phyloP scores from a whole-genome alignment of 2,329 filamentous ascomycete species.

The Cadophora sp. region DNA sequence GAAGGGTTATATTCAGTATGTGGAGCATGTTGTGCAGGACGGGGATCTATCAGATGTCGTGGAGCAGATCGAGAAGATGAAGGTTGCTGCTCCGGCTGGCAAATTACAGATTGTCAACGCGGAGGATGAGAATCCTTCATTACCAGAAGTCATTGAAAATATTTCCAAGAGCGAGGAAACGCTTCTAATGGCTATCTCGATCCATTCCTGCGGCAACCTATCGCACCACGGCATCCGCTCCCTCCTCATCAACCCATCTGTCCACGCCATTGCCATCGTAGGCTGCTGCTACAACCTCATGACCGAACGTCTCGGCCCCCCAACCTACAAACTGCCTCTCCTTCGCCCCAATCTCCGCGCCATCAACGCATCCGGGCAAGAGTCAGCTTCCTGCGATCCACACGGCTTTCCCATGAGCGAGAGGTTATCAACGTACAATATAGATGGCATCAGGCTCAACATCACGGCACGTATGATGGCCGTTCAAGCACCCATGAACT shows the following conservation, averaged over 20 bases:
- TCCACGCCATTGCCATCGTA: slow-evolving; percentile 91
- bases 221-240: slow-evolving; percentile 92
- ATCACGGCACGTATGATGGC: slow-evolving; percentile 99
- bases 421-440: slow-evolving; percentile 64
- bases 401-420: slow-evolving; percentile 94
- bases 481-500: slow-evolving; percentile 93
- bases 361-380: slow-evolving; percentile 69
- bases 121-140: slow-evolving; percentile 24
- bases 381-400: slow-evolving; percentile 78
- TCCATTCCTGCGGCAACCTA: slow-evolving; percentile 98
- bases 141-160: slow-evolving; percentile 26
- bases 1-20: slow-evolving; percentile 76
- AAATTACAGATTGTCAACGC: slow-evolving; percentile 33
- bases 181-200: slow-evolving; percentile 84
- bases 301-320: slow-evolving; percentile 86
- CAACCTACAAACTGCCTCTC: slow-evolving; percentile 83
- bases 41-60: slow-evolving; percentile 75
- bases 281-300: slow-evolving; percentile 98
- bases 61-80: slow-evolving; percentile 60
- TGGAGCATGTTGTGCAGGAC: slow-evolving; percentile 75
- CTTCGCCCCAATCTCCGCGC: slow-evolving; percentile 73
- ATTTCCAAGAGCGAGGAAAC: slow-evolving; percentile 44
- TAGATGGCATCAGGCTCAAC: slow-evolving; percentile 78
- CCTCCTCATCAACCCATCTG: slow-evolving; percentile 80
- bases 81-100: slow-evolving; percentile 33